Base-by-base conservation (phyloP, 345 rosid species). In the Hypericum perforatum region DNA sequence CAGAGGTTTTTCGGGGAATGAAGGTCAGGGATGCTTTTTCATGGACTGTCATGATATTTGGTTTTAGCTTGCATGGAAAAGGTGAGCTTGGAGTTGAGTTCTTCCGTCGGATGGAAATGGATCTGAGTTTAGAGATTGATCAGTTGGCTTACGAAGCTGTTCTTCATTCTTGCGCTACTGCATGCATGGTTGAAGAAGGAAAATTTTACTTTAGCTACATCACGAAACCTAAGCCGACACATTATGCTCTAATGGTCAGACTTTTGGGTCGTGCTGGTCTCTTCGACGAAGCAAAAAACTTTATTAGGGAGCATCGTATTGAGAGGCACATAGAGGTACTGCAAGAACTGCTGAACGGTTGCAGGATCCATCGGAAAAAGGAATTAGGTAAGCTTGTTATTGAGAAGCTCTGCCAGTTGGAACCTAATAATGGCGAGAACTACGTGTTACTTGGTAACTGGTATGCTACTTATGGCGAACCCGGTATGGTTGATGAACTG, bases 11-110 rank as follows among this genome's bases (percentile, higher is more conserved):
- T 58, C 49, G 3, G 3, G 15, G 53, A 36, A 76, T 80, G 63
- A 50, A 60, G 60, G 47, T 50, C 52, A 76, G 56, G 53, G 82
- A 76, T 47, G 50, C 58, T 36, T 22, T 80, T 39, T 76, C 85
- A 0, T 80, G 82, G 80, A 74, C 82, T 16, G 67, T 76, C 65
- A 80, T 76, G 73, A 65, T 74, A 56, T 46, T 51, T 7, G 82
- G 85, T 38, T 65, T 63, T 45, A 76, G 73, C 70, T 49, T 77
- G 54, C 76, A 76, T 38, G 82, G 82, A 45, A 52, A 74, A 45
- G 80, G 80, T 45, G 67, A 60, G 54, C 49, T 39, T 13, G 86
- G 76, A 61, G 40, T 76, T n/a, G 59, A 39, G 48, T 60, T 70
- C 56, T 63, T 77, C 56, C 52, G 11, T 42, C 10, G 60, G 55